Conservation (phyloP, 2,329 filamentous ascomycete species). For the Malbranchea cinnamomea region DNA sequence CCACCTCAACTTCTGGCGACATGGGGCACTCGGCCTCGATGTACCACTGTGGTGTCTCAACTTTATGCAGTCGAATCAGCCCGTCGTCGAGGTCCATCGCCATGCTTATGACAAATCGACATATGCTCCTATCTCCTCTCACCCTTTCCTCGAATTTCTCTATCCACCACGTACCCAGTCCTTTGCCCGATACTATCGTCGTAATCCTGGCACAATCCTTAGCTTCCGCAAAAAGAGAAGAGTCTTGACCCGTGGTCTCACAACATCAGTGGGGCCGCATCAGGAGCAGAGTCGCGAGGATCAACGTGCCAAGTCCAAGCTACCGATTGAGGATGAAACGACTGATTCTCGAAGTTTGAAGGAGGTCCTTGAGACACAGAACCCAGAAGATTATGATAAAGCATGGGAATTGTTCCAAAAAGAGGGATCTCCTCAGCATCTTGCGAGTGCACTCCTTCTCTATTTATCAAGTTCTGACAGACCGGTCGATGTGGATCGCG, state of each 20-base stretch:
- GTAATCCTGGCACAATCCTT: constrained; percentile 2
- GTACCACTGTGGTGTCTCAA: constrained; percentile 20
- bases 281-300: too few species aligned
- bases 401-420: constrained; percentile 28
- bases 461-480: constrained; percentile 27
- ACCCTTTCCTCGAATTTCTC: constrained; percentile 22
- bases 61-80: constrained; percentile 14
- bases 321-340: constrained; percentile 1
- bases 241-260: too few species aligned
- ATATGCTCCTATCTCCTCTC: constrained; percentile 1
- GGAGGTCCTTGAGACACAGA: constrained; percentile 5
- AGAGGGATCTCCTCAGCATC: constrained; percentile 15
- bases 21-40: constrained; percentile 17
- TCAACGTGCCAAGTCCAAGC: neutral
- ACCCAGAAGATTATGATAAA: constrained; percentile 18
- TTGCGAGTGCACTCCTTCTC: constrained; percentile 13
- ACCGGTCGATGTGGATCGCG: constrained; percentile 26
- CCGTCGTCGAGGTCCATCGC: neutral
- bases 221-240: constrained; percentile 9
- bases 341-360: constrained; percentile 11
- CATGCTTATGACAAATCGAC: neutral
- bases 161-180: constrained; percentile 20
- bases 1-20: constrained; percentile 22
- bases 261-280: too few species aligned
- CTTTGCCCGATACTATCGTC: constrained; percentile 7